These are phyloP conservation scores for Colletotrichum neosansevieriae DNA, from an alignment of 2,329 filamentous ascomycete genomes.

Conservation along the genomic window DNA sequence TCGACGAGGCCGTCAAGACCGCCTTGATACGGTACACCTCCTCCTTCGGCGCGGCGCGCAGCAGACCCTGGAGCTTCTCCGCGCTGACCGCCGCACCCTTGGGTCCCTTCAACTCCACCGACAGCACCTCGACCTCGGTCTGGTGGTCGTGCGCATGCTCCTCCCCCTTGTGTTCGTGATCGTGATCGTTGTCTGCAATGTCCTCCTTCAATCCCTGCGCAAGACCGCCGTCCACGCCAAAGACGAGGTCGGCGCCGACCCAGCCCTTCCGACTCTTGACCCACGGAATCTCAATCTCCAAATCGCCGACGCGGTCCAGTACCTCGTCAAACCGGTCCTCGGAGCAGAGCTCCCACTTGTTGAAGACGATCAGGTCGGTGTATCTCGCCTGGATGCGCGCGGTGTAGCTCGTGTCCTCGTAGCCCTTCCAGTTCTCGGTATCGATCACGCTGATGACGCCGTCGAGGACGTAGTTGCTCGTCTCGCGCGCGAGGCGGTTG, in stretches of 20 bases:
- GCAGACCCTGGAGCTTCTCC: constrained; percentile 73
- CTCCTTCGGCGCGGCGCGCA: constrained; percentile 85
- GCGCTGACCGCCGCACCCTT: constrained; percentile 61
- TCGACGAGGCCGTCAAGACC: constrained; percentile 61
- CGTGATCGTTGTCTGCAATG: constrained; percentile 53
- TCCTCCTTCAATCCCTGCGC: constrained; percentile 66
- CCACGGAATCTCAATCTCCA: constrained; percentile 84
- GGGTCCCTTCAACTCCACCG: constrained; percentile 73
- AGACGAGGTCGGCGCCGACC: constrained; percentile 82
- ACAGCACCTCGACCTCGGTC: constrained; percentile 92
- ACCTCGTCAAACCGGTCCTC: constrained; percentile 83
- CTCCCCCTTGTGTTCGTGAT: constrained; percentile 53
- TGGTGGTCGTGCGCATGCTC: constrained; percentile 70
- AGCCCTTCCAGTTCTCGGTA: constrained; percentile 94
- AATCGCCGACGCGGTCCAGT: constrained; percentile 81
- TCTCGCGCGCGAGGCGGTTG: constrained; percentile 80
- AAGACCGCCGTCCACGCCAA: constrained; percentile 89
- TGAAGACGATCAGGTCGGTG: constrained; percentile 91
- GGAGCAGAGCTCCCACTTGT: constrained; percentile 87
- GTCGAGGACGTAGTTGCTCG: constrained; percentile 79
- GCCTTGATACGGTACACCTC: constrained; percentile 97
- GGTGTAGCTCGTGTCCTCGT: constrained; percentile 91
- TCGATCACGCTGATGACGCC: constrained; percentile 92
- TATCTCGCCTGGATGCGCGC: constrained; percentile 89
- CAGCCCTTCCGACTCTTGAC: constrained; percentile 86